Evolutionary conservation across 2,329 filamentous ascomycete species (phyloP).

Genomic region (Neonectria sp.): DNA sequence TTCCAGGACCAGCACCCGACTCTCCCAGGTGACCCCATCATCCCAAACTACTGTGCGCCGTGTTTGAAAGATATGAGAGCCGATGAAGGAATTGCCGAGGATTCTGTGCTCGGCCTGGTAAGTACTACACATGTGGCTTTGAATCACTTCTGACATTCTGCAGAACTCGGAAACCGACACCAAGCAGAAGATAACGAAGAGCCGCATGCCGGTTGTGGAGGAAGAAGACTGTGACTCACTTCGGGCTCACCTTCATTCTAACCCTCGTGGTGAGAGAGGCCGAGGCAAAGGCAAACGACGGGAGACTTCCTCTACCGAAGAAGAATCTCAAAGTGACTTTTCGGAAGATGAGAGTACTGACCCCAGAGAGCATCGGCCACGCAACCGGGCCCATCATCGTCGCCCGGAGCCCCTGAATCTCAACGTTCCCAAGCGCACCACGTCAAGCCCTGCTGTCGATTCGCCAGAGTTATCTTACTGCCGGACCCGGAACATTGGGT

Average conservation of each 20-base stretch:
- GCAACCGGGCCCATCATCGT: background rate
- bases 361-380: background rate
- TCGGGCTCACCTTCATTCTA: constrained; percentile 11
- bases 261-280: background rate
- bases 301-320: background rate
- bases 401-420: background rate
- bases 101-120: constrained; percentile 47
- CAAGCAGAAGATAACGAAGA: background rate
- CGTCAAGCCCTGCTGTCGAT: constrained; percentile 14
- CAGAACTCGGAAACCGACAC: constrained; percentile 6
- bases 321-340: background rate
- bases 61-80: constrained; percentile 47
- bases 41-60: constrained; percentile 52
- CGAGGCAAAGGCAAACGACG: background rate
- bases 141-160: background rate
- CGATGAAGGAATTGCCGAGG: constrained; percentile 44
- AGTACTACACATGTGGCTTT: constrained; percentile 20
- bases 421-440: background rate
- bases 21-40: constrained; percentile 44
- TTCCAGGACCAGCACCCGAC: constrained; percentile 53
- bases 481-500: constrained; percentile 44
- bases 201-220: background rate
- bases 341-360: constrained; percentile 2
- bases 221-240: constrained; percentile 18
- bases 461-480: constrained; percentile 34